phyloP scores from a whole-genome alignment of 139 green algal species.

The Dunaliella primolecta region DNA sequence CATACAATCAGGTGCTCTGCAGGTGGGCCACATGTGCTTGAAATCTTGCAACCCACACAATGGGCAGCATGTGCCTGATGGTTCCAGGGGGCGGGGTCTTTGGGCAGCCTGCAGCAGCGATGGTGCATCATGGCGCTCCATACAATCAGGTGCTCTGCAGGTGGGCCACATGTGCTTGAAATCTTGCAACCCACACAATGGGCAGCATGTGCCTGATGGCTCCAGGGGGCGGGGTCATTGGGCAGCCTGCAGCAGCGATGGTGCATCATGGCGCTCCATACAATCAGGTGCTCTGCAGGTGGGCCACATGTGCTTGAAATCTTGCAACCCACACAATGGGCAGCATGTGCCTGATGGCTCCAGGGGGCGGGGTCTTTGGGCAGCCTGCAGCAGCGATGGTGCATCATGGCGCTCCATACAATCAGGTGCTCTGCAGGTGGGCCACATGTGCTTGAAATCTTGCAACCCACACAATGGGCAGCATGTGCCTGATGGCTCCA shows the following conservation, averaged over 20 bases:
- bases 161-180: background rate
- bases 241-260: background rate
- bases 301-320: background rate
- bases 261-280: background rate
- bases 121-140: background rate
- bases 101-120: background rate
- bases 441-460: background rate
- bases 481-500: background rate
- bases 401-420: background rate
- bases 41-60: background rate
- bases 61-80: background rate
- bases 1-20: too few species aligned
- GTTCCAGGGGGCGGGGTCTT: background rate
- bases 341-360: background rate
- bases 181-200: background rate
- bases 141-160: too few species aligned
- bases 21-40: too few species aligned
- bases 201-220: background rate
- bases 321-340: background rate
- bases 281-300: too few species aligned
- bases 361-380: background rate
- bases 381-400: background rate
- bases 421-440: too few species aligned
- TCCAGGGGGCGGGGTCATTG: background rate
- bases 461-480: background rate